phyloP scores from a whole-genome alignment of 495 filamentous ascomycete species.

The Lepidopterella palustris region DNA sequence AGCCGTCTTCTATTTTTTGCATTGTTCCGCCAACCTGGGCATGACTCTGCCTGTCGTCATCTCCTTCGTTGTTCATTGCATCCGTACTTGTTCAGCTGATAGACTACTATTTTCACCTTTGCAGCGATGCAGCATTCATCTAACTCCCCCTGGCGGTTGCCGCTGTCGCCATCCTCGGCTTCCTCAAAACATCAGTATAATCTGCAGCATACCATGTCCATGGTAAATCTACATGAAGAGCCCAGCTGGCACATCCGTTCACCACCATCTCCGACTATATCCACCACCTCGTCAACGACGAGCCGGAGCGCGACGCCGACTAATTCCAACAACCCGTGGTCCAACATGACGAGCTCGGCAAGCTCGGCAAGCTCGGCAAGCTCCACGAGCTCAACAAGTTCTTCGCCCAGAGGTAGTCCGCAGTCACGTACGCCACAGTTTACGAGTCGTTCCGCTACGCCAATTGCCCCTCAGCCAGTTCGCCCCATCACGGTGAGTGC shows the following conservation, averaged over 20 bases:
- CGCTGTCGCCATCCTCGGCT: background rate
- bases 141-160: constrained; percentile 22
- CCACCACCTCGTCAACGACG: constrained; percentile 23
- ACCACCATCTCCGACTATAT: constrained; percentile 24
- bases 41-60: constrained; percentile 18
- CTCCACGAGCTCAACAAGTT: constrained; percentile 11
- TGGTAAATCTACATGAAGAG: constrained; percentile 27
- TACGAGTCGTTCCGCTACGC: constrained; percentile 25
- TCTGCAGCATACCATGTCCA: constrained; percentile 24
- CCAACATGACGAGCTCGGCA: constrained; percentile 15
- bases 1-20: constrained; percentile 9
- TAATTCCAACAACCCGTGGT: constrained; percentile 25
- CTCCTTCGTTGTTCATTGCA: constrained; percentile 20
- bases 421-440: constrained; percentile 22
- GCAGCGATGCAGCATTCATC: constrained; percentile 27
- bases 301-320: constrained; percentile 26
- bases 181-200: constrained; percentile 11
- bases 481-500: constrained; percentile 15
- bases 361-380: constrained; percentile 14
- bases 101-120: constrained; percentile 10
- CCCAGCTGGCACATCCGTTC: constrained; percentile 16
- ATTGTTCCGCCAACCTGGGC: constrained; percentile 6
- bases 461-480: constrained; percentile 26
- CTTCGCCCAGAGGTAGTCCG: constrained; percentile 25
- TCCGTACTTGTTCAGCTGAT: constrained; percentile 22